phyloP scores from a whole-genome alignment of 2,329 filamentous ascomycete species.

The Colletotrichum liriopes region DNA sequence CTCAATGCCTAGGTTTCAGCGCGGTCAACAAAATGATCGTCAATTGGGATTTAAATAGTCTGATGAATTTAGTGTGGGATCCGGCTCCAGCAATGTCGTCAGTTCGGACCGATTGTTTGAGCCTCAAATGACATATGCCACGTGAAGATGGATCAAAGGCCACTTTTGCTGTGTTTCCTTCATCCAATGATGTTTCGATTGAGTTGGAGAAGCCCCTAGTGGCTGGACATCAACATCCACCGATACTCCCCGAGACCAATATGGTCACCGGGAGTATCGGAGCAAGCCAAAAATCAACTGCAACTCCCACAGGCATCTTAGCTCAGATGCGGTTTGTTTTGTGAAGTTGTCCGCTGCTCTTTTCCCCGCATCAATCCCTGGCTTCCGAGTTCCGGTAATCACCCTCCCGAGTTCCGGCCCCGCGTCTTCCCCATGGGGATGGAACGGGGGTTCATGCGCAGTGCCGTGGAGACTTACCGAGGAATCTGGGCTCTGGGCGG shows the following conservation, averaged over 20 bases:
- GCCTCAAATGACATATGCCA: conserved; percentile 15
- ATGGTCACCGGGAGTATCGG: neutral
- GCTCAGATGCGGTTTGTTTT: neutral
- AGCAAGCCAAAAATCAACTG: neutral
- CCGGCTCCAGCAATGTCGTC: conserved; percentile 13
- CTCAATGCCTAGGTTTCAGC: neutral
- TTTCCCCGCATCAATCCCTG: conserved; percentile 3
- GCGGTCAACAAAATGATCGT: too few species aligned
- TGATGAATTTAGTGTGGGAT: neutral
- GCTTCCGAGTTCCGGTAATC: conserved; percentile 12
- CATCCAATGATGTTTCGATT: conserved; percentile 27
- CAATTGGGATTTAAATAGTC: neutral
- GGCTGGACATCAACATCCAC: neutral
- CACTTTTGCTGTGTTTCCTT: conserved; percentile 9
- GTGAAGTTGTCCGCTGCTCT: neutral
- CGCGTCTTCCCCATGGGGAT: conserved; percentile 19
- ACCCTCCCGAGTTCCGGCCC: conserved; percentile 15
- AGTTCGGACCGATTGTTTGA: conserved; percentile 9
- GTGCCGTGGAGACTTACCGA: conserved; percentile 10
- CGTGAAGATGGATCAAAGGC: conserved; percentile 14
- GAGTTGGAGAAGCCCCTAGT: neutral
- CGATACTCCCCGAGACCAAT: conserved; percentile 20
- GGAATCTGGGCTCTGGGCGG: conserved; percentile 2
- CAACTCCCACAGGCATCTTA: neutral
- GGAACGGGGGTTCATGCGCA: neutral